Conservation (phyloP, 805 yeast species). For the Wickerhamiella galacta region DNA sequence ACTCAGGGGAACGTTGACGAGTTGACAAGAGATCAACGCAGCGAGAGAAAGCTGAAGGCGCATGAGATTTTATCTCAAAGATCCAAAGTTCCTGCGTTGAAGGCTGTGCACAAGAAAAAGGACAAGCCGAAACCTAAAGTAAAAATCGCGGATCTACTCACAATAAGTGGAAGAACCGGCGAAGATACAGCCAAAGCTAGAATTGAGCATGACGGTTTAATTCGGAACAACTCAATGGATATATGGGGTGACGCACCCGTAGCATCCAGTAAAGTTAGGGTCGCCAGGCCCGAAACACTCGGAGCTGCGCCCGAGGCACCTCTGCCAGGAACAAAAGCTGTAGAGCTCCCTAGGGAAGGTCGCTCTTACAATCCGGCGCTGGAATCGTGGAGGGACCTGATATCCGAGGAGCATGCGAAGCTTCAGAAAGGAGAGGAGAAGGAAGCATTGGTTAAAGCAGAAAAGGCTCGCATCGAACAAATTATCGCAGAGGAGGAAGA, state of each 20-base stretch:
- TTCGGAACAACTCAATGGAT: slow-evolving; percentile 37
- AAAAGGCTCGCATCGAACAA: slow-evolving; percentile 44
- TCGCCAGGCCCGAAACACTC: slow-evolving; percentile 3
- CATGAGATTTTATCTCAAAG: slow-evolving; percentile 57
- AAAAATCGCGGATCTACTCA: slow-evolving; percentile 49
- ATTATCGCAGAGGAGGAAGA: slow-evolving; percentile 50
- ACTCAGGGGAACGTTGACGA: slow-evolving; percentile 40
- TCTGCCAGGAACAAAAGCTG: slow-evolving; percentile 16
- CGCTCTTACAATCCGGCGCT: slow-evolving; percentile 84
- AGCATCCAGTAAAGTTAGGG: slow-evolving; percentile 1
- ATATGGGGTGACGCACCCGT: slow-evolving; percentile 41
- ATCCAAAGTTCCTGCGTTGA: slow-evolving; percentile 61
- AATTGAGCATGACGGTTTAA: slow-evolving; percentile 49
- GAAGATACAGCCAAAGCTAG: slow-evolving; percentile 27
- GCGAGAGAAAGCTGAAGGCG: slow-evolving; percentile 35
- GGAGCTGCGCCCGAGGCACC: slow-evolving; percentile 13
- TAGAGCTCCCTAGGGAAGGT: slow-evolving; percentile 57
- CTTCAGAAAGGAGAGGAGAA: slow-evolving; percentile 55
- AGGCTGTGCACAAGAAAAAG: slow-evolving; percentile 23
- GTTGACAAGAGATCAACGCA: slow-evolving; percentile 24
- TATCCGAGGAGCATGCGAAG: slow-evolving; percentile 44
- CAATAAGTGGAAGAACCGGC: slow-evolving; percentile 55
- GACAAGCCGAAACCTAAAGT: slow-evolving; percentile 26
- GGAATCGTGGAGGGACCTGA: slow-evolving; percentile 62
- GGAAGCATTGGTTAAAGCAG: slow-evolving; percentile 42